Conservation (phyloP, 805 yeast genomes). For the Ogataea trehaloabstinens region DNA sequence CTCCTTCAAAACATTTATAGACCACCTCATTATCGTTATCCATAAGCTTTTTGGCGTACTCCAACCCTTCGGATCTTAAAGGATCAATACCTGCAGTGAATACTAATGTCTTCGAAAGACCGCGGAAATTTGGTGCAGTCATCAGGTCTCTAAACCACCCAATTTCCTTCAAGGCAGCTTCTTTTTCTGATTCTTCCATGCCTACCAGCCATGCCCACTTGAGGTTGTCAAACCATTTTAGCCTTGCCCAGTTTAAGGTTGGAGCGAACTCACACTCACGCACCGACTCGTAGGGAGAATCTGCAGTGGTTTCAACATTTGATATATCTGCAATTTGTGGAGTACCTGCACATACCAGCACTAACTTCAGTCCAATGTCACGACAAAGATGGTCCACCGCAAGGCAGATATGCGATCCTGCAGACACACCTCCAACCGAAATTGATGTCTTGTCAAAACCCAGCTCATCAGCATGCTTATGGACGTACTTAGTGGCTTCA, state of each 20-base stretch:
- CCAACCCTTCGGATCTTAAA: conserved; percentile 33
- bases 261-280: conserved; percentile 33
- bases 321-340: conserved; percentile 33
- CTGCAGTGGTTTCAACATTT: conserved; percentile 20
- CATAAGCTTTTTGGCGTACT: conserved; percentile 28
- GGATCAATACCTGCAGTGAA: conserved; percentile 35
- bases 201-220: conserved; percentile 26
- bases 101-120: conserved; percentile 29
- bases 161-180: conserved; percentile 20
- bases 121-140: conserved; percentile 27
- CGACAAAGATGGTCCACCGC: conserved; percentile 30
- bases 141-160: conserved; percentile 33
- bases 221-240: conserved; percentile 30
- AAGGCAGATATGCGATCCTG: conserved; percentile 27
- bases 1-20: conserved; percentile 31
- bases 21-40: conserved; percentile 28
- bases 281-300: conserved; percentile 28
- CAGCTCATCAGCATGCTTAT: conserved; percentile 21
- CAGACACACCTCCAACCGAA: conserved; percentile 27
- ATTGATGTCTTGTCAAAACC: conserved; percentile 21
- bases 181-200: conserved; percentile 18
- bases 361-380: conserved; percentile 24
- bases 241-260: conserved; percentile 32
- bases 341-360: conserved; percentile 30
- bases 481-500: conserved; percentile 28